phyloP scores from a whole-genome alignment of 2,329 filamentous ascomycete genomes.

The Phialophora verrucosa region DNA sequence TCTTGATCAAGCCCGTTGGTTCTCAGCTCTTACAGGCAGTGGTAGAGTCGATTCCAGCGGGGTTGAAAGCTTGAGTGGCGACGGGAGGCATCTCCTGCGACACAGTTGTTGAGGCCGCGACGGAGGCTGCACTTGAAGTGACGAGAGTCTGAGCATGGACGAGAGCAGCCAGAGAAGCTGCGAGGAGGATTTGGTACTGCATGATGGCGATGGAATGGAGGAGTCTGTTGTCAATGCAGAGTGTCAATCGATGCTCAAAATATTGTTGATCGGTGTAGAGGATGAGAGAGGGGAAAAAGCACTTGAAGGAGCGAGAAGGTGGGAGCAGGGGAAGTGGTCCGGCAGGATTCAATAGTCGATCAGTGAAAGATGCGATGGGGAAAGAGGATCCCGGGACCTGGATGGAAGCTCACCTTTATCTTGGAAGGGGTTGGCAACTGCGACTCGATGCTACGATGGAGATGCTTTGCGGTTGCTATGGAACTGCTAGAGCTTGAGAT shows the following conservation, averaged over 20 bases:
- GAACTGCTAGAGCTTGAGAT: constrained; percentile 10
- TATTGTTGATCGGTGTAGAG: constrained; percentile 26
- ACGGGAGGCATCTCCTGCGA: constrained; percentile 39
- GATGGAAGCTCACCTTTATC: constrained; percentile 15
- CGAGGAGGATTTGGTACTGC: constrained; percentile 36
- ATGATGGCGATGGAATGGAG: constrained; percentile 33
- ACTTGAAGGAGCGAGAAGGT: constrained; percentile 16
- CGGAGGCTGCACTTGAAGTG: constrained; percentile 37
- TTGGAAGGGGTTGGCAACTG: constrained; percentile 2
- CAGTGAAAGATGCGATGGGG: constrained; percentile 15
- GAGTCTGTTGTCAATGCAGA: constrained; percentile 29
- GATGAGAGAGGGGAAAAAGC: constrained; percentile 16
- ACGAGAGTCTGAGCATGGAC: constrained; percentile 34
- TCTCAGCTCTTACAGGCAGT: constrained; percentile 34
- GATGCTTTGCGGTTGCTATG: constrained; percentile 17
- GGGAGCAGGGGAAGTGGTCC: constrained; percentile 15
- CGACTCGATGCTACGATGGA: background rate
- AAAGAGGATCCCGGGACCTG: constrained; percentile 7
- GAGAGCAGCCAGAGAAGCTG: constrained; percentile 33
- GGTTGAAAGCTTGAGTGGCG: constrained; percentile 37
- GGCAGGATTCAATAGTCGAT: constrained; percentile 17
- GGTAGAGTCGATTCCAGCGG: constrained; percentile 27
- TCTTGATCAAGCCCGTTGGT: background rate
- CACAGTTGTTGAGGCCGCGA: constrained; percentile 37
- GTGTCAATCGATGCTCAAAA: constrained; percentile 32